Evolutionary conservation across 2,329 filamentous ascomycete species (phyloP).

Genomic region (Helotiales sp.): DNA sequence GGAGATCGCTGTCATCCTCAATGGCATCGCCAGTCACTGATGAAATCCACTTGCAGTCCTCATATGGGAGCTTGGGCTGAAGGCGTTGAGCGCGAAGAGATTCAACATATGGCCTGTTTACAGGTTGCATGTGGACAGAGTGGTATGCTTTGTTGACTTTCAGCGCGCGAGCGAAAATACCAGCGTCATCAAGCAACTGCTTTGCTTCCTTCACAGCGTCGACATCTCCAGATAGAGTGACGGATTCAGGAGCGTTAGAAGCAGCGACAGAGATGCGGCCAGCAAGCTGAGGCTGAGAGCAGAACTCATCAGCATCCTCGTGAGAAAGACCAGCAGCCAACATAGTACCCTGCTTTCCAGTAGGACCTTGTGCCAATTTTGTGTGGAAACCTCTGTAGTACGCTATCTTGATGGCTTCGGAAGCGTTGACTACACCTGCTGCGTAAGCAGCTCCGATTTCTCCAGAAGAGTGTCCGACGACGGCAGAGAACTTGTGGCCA

Average conservation of each 20-base stretch:
- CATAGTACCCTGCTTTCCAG: slow-evolving; percentile 43
- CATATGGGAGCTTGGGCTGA: slow-evolving; percentile 1
- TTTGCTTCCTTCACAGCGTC: slow-evolving; percentile 23
- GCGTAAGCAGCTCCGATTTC: slow-evolving; percentile 51
- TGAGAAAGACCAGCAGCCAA: slow-evolving; percentile 43
- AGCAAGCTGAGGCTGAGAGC: slow-evolving; percentile 8
- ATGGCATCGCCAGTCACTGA: slow-evolving; percentile 13
- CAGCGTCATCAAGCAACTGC: slow-evolving; percentile 15
- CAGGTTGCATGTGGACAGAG: slow-evolving; percentile 27
- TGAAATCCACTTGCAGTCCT: slow-evolving; percentile 10
- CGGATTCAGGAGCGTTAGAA: slow-evolving; percentile 28
- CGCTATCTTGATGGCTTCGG: slow-evolving; percentile 43
- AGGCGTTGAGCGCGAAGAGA: slow-evolving; percentile 7
- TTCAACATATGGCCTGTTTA: slow-evolving; percentile 6
- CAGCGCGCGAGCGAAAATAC: slow-evolving; percentile 23
- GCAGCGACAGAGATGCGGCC: slow-evolving; percentile 35
- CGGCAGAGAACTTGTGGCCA: slow-evolving; percentile 39
- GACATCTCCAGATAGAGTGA: slow-evolving; percentile 32
- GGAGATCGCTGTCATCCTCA: slow-evolving; percentile 13
- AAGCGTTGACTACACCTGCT: slow-evolving; percentile 34
- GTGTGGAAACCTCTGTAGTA: slow-evolving; percentile 41
- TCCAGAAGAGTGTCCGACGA: slow-evolving; percentile 48
- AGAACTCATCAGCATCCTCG: slow-evolving; percentile 17
- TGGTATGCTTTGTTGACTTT: slow-evolving; percentile 33
- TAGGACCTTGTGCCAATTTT: slow-evolving; percentile 26